phyloP scores from a whole-genome alignment of 345 rosid species.

The Eucalyptus erythrocorys region DNA sequence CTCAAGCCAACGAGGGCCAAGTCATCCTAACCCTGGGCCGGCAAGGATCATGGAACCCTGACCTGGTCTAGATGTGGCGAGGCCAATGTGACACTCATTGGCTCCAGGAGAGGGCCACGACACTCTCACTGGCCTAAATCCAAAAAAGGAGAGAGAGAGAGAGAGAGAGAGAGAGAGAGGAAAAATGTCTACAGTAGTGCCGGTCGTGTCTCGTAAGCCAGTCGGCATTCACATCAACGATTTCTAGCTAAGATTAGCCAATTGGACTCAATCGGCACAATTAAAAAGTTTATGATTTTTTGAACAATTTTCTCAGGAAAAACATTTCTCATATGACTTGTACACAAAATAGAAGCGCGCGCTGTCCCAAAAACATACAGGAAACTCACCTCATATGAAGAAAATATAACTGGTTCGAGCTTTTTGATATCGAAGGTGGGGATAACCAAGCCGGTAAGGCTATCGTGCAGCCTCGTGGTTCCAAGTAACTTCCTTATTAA shows the following conservation, averaged over 20 bases:
- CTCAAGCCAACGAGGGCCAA: too few species aligned
- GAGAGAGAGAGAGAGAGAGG: too few species aligned
- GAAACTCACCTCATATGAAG: background rate
- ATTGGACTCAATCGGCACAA: too few species aligned
- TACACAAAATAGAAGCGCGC: background rate
- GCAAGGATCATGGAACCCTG: background rate
- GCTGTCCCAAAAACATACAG: background rate
- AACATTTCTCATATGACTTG: background rate
- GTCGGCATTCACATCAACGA: rapidly evolving
- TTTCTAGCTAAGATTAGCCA: too few species aligned
- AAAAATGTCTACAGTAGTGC: too few species aligned
- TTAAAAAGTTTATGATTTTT: too few species aligned
- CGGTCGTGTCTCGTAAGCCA: rapidly evolving
- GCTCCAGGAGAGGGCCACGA: too few species aligned
- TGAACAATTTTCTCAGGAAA: background rate
- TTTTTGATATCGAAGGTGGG: conserved; percentile 16
- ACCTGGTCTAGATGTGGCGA: background rate
- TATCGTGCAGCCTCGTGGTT: background rate
- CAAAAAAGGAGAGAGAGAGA: too few species aligned
- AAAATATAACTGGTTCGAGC: conserved; percentile 8
- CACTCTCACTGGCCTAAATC: too few species aligned
- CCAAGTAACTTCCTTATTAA: background rate
- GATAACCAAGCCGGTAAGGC: conserved; percentile 10
- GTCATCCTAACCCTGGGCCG: too few species aligned
- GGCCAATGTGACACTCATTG: too few species aligned